Conservation (phyloP, 495 filamentous ascomycete genomes). For the Xylaria flabelliformis region DNA sequence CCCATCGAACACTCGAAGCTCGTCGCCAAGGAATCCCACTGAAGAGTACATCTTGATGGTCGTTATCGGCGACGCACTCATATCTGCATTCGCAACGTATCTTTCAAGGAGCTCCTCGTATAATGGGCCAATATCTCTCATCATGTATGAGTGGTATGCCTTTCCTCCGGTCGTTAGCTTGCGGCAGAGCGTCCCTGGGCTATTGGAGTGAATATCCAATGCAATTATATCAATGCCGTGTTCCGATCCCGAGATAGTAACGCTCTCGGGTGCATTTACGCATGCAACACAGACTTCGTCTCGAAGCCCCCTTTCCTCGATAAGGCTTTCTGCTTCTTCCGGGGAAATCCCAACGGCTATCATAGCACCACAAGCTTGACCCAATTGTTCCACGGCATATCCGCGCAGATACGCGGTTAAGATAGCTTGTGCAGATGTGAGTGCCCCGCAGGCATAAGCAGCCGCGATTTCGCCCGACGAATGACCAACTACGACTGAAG, state of each 20-base stretch:
- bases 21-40: conserved; percentile 3
- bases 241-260: background rate
- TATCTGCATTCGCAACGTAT: background rate
- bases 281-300: conserved; percentile 50
- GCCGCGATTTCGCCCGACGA: conserved; percentile 69
- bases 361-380: conserved; percentile 46
- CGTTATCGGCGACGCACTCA: background rate
- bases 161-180: conserved; percentile 13
- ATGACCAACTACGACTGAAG: conserved; percentile 62
- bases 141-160: conserved; percentile 57
- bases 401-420: conserved; percentile 54
- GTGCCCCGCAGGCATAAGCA: conserved; percentile 52
- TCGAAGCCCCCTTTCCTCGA: conserved; percentile 22
- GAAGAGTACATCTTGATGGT: background rate
- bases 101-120: conserved; percentile 30
- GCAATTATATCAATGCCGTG: background rate
- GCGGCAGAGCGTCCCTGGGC: background rate
- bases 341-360: conserved; percentile 52
- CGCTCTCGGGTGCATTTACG: conserved; percentile 34
- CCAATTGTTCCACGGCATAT: conserved; percentile 31
- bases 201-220: background rate
- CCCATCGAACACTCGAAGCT: background rate
- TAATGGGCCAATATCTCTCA: conserved; percentile 39
- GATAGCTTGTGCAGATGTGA: conserved; percentile 52
- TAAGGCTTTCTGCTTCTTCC: conserved; percentile 26